Evolutionary conservation across 2,329 filamentous ascomycete species (phyloP), one percentile per base, ranked within the genome.

Genomic region (Aspergillus udagawae): DNA sequence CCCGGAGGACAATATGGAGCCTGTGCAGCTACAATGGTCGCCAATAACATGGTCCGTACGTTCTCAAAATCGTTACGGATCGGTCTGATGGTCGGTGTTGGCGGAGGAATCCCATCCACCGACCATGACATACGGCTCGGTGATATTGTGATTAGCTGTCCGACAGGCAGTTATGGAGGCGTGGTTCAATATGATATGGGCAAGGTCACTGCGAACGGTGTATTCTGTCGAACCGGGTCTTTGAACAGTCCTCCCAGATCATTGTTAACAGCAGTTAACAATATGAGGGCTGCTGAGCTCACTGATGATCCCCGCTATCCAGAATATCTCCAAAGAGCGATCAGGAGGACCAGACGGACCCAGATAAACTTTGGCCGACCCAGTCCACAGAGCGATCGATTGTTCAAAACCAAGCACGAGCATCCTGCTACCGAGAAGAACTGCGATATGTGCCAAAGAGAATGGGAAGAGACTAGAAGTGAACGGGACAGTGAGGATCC

Each of bases 161-260:
- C 65, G 17, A 4, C 49, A 0, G 56, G 53, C 7, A 55, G 44
- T 12, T 52, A 45, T 25, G 59, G 64, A 3, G 66, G 66, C 9
- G 65, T 70, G 10, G 28, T 70, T 38, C 60, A 67, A 58, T 70
- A 67, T 54, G 63, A 70, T 58, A 56, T 61, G 56, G 64, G 63
- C 1, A 65, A 64, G 49, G 38, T 53, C 29, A 8, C 49, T n/a
- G 29, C 29, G 28, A 51, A 35, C 14, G 52, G 57, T 25, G 20
- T 52, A 47, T 61, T 64, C 21, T 3, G 55, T 27, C 55, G 51
- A 21, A 57, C 56, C 21, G 57, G 62, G 8, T 51, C 53, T 38
- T 47, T 63, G 20, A 60, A 64, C 38, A 60, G 55, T n/a, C 63
- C 60, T 17, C 63, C 62, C 2, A 51, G 45, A 12, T 20, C 58